phyloP scores from a whole-genome alignment of 2,329 filamentous ascomycete genomes.

The Septoria petroselini region DNA sequence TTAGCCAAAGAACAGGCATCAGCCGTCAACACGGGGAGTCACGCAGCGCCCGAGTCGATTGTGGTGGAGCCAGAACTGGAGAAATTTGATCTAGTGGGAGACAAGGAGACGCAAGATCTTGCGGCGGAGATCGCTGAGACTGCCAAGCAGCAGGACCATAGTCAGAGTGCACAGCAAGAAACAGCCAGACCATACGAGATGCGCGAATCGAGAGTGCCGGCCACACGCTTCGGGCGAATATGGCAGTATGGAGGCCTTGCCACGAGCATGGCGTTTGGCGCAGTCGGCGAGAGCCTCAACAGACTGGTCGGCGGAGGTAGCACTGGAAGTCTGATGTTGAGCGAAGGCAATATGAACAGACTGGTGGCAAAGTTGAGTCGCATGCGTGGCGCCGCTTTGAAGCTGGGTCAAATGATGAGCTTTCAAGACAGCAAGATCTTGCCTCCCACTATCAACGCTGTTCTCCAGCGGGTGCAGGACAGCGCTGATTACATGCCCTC shows the following conservation, averaged over 20 bases:
- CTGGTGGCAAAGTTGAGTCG: slow-evolving; percentile 88
- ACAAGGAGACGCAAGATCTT: slow-evolving; percentile 40
- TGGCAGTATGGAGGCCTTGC: slow-evolving; percentile 95
- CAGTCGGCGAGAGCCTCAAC: slow-evolving; percentile 79
- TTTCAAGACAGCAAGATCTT: slow-evolving; percentile 97
- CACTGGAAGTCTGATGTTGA: slow-evolving; percentile 78
- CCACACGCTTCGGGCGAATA: slow-evolving; percentile 77
- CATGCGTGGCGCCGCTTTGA: slow-evolving; percentile 96
- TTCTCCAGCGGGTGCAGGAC: slow-evolving; percentile 92
- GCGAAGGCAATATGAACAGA: slow-evolving; percentile 84
- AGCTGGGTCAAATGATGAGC: slow-evolving; percentile 96
- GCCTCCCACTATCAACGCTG: slow-evolving; percentile 78
- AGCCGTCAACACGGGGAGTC: background rate
- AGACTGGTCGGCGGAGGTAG: slow-evolving; percentile 65
- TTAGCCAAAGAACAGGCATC: slow-evolving; percentile 8
- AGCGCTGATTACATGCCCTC: slow-evolving; percentile 97
- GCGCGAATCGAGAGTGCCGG: slow-evolving; percentile 84
- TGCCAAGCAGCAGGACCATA: background rate
- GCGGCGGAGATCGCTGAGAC: slow-evolving; percentile 42
- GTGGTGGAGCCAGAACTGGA: background rate
- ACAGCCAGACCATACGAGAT: slow-evolving; percentile 58
- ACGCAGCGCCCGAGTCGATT: background rate
- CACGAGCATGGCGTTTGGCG: slow-evolving; percentile 92
- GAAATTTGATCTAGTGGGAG: background rate
- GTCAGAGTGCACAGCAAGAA: background rate